A percentile compares a stretch with the other conserved stretches of the same genome.
Evolutionary conservation across 1,284 basidiomycete species (phyloP).

Genomic region (Boletus sp.): DNA sequence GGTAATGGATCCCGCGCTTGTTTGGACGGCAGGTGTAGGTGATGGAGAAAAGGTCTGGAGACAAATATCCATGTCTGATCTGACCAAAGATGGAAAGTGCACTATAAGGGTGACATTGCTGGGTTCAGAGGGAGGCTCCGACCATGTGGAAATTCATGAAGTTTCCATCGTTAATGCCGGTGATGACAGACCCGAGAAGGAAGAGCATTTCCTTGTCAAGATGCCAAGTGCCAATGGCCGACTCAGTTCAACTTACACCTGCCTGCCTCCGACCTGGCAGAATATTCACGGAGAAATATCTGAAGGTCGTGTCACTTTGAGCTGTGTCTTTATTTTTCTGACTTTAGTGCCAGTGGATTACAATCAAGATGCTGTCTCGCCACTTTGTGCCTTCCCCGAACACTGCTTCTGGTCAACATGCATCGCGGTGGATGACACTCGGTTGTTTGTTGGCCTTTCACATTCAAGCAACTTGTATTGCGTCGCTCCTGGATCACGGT

Average conservation of each 20-base stretch:
- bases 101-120: slow-evolving; percentile 17
- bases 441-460: slow-evolving; percentile 64
- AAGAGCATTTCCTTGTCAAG: slow-evolving; percentile 14
- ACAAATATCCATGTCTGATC: slow-evolving; percentile 38
- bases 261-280: slow-evolving; percentile 42
- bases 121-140: slow-evolving; percentile 20
- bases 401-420: slow-evolving; percentile 51
- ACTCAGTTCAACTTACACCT: slow-evolving; percentile 35
- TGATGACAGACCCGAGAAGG: not conserved
- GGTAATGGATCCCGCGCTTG: slow-evolving; percentile 52
- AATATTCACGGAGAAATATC: slow-evolving; percentile 48
- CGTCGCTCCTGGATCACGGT: slow-evolving; percentile 27
- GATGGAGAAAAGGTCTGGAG: slow-evolving; percentile 30
- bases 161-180: slow-evolving; percentile 7
- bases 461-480: slow-evolving; percentile 62
- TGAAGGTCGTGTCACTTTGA: slow-evolving; percentile 39
- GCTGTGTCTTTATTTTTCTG: slow-evolving; percentile 9
- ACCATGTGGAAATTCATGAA: slow-evolving; percentile 20
- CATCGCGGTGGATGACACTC: slow-evolving; percentile 19
- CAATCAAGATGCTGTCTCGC: slow-evolving; percentile 19
- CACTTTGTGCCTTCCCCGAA: slow-evolving; percentile 49
- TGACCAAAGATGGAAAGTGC: slow-evolving; percentile 4
- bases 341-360: slow-evolving; percentile 17
- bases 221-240: slow-evolving; percentile 41
- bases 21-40: slow-evolving; percentile 43